phyloP scores from a whole-genome alignment of 805 yeast genomes.

The Candida anglica region DNA sequence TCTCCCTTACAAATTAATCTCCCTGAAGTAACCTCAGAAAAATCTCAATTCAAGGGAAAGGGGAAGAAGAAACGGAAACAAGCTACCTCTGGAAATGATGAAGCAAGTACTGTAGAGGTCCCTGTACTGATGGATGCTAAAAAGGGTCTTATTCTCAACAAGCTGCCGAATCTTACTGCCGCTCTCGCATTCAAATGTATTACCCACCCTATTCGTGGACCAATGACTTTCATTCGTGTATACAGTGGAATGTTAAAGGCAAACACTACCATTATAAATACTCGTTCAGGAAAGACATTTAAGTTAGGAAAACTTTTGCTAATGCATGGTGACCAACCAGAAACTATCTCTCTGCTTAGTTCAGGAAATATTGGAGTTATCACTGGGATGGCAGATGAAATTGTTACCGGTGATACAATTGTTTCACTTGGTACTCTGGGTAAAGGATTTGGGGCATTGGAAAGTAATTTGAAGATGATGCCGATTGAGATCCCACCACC shows the following conservation, averaged over 20 bases:
- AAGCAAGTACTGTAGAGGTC: slow-evolving; percentile 7
- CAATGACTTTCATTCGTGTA: slow-evolving; percentile 81
- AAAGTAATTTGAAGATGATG: slow-evolving; percentile 46
- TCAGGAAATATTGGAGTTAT: slow-evolving; percentile 92
- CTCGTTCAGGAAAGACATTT: slow-evolving; percentile 64
- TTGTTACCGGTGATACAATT: slow-evolving; percentile 89
- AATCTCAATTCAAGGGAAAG: slow-evolving; percentile 13
- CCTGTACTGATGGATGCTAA: slow-evolving; percentile 36
- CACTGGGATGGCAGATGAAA: slow-evolving; percentile 62
- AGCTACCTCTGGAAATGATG: slow-evolving; percentile 1
- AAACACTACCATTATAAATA: slow-evolving; percentile 60
- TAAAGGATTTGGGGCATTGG: slow-evolving; percentile 41
- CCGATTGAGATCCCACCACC: slow-evolving; percentile 91
- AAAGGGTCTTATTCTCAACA: slow-evolving; percentile 50
- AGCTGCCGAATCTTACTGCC: slow-evolving; percentile 58
- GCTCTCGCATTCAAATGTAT: slow-evolving; percentile 91
- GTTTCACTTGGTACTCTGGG: slow-evolving; percentile 54
- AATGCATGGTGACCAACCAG: slow-evolving; percentile 87
- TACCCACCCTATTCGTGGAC: slow-evolving; percentile 78
- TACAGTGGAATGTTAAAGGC: slow-evolving; percentile 74
- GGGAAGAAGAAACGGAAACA: slow-evolving; percentile 6
- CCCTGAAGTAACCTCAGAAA: slow-evolving; percentile 48
- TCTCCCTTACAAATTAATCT: slow-evolving; percentile 63
- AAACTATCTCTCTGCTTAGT: slow-evolving; percentile 57
- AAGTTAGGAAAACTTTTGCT: slow-evolving; percentile 64